Evolutionary conservation across 345 rosid species (phyloP).

Genomic region (Xanthoceras sorbifolium): DNA sequence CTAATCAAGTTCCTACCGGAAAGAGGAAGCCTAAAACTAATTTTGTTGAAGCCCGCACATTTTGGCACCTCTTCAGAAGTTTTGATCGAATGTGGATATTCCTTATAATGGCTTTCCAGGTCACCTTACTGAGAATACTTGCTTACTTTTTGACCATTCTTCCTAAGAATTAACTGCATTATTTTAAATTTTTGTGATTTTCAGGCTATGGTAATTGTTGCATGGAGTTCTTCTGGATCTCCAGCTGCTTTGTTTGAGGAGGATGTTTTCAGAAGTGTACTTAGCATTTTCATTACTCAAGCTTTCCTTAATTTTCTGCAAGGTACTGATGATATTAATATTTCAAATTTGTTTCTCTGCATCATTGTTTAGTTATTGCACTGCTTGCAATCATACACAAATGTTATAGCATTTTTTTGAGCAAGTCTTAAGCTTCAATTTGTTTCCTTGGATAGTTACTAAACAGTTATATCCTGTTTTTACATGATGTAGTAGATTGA

Average conservation of each 20-base stretch:
- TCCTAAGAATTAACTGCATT: slow-evolving; percentile 18
- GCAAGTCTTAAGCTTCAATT: slow-evolving; percentile 15
- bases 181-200: slow-evolving; percentile 27
- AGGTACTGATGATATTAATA: slow-evolving; percentile 47
- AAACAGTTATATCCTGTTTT: slow-evolving; percentile 18
- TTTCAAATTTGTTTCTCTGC: background rate
- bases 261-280: slow-evolving; percentile 59
- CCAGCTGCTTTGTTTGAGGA: slow-evolving; percentile 57
- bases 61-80: slow-evolving; percentile 91
- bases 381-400: slow-evolving; percentile 13
- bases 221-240: slow-evolving; percentile 78
- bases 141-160: slow-evolving; percentile 21
- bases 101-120: slow-evolving; percentile 85
- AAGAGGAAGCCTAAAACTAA: slow-evolving; percentile 87
- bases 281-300: slow-evolving; percentile 85
- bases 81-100: slow-evolving; percentile 99
- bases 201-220: slow-evolving; percentile 93
- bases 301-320: slow-evolving; percentile 86
- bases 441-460: slow-evolving; percentile 7
- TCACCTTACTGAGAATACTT: slow-evolving; percentile 25
- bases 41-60: slow-evolving; percentile 97
- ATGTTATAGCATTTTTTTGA: slow-evolving; percentile 12
- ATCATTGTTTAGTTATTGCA: slow-evolving; percentile 1
- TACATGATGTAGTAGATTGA: background rate
- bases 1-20: slow-evolving; percentile 43